Conservation (phyloP, 2,329 filamentous ascomycete species). For the Colletotrichum sansevieriae region DNA sequence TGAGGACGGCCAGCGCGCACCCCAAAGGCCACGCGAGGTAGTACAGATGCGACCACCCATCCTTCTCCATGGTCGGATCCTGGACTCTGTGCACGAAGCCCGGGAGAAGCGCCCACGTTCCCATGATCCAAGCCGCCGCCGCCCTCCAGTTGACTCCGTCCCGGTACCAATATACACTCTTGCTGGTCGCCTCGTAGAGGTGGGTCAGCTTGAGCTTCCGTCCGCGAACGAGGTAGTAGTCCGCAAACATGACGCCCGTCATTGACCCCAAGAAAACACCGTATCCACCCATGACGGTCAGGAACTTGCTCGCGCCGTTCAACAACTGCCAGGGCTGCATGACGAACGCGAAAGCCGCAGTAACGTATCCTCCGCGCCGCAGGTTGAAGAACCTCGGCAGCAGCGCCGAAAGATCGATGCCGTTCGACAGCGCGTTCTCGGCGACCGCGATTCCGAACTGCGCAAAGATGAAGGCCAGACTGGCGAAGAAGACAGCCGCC, state of each 20-base stretch:
- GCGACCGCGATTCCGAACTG: conserved; percentile 44
- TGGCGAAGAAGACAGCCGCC: conserved; percentile 43
- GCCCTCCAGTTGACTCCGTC: conserved; percentile 45
- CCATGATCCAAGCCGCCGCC: conserved; percentile 41
- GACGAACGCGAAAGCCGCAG: conserved; percentile 42
- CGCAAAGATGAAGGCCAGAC: conserved; percentile 43
- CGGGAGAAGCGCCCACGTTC: conserved; percentile 44
- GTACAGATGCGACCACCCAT: conserved; percentile 48
- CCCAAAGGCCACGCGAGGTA: conserved; percentile 47
- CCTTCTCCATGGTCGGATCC: conserved; percentile 35
- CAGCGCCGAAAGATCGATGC: conserved; percentile 48
- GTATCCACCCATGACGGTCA: conserved; percentile 49
- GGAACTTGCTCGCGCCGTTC: conserved; percentile 46
- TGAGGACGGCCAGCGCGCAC: conserved; percentile 41
- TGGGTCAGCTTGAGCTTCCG: conserved; percentile 53
- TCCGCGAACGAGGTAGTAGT: conserved; percentile 52
- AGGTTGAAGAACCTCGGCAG: conserved; percentile 45
- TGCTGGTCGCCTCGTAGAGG: conserved; percentile 45
- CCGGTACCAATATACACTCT: conserved; percentile 46
- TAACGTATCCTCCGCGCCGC: conserved; percentile 42
- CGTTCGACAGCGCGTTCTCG: conserved; percentile 43
- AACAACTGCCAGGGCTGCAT: conserved; percentile 46
- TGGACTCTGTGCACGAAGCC: conserved; percentile 45
- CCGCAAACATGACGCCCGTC: conserved; percentile 53
- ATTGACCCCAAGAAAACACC: conserved; percentile 53